Conservation (phyloP, 2,329 filamentous ascomycete genomes). For the Graphilbum sp. region DNA sequence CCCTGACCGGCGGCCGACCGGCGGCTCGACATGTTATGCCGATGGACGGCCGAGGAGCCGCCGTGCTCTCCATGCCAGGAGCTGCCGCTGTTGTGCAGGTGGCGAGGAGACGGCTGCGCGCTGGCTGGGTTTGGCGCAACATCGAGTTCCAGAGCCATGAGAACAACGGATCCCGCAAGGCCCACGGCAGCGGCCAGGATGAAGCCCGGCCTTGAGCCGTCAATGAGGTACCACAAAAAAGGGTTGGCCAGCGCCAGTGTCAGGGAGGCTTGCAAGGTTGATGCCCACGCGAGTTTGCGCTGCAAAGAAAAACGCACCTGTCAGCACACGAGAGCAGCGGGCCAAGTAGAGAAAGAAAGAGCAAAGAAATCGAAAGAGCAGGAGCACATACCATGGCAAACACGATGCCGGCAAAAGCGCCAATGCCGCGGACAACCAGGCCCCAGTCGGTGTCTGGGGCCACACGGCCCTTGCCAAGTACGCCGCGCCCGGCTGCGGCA, state of each 20-base stretch:
- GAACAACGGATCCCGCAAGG: slow-evolving; percentile 52
- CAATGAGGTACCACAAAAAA: slow-evolving; percentile 89
- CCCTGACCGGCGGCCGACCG: background rate
- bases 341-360: background rate
- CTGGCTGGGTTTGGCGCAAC: slow-evolving; percentile 55
- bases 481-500: background rate
- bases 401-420: slow-evolving; percentile 43
- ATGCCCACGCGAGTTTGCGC: slow-evolving; percentile 86
- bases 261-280: slow-evolving; percentile 80
- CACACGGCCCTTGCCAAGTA: slow-evolving; percentile 14
- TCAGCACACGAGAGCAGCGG: too few relatives aligned
- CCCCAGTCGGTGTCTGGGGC: slow-evolving; percentile 55
- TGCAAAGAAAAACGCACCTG: too few relatives aligned
- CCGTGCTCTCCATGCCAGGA: background rate
- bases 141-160: slow-evolving; percentile 62
- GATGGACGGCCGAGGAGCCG: slow-evolving; percentile 4
- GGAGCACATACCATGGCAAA: slow-evolving; percentile 55
- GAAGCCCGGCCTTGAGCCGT: slow-evolving; percentile 75
- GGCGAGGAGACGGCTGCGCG: too few relatives aligned
- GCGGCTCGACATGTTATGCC: background rate
- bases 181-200: slow-evolving; percentile 62
- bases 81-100: slow-evolving; percentile 8
- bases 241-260: slow-evolving; percentile 85
- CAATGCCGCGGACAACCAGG: slow-evolving; percentile 37
- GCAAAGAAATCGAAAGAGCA: background rate